Base-by-base conservation (phyloP, 2,329 filamentous ascomycete species). In the Gaeumannomyces tritici region DNA sequence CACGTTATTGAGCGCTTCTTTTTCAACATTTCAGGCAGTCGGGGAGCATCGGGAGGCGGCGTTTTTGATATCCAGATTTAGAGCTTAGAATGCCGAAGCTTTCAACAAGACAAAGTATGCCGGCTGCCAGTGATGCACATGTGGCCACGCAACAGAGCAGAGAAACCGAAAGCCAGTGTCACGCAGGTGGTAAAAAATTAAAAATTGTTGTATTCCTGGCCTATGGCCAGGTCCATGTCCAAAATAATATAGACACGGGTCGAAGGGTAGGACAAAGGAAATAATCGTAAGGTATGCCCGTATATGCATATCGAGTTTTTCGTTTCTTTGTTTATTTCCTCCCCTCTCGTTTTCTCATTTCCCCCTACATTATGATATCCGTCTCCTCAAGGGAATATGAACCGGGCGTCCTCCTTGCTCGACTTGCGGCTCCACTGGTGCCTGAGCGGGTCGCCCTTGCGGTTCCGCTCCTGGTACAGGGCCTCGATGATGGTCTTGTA, bases 381-480 rank as follows among this genome's bases (percentile, higher is more conserved):
- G n/a, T 6, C 42, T 4, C 33, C 42, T 24, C 28, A 61, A 7
- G 33, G 15, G 55, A 61, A 61, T 33, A 57, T 56, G 60, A 57
- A 57, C n/a, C 35, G 57, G 28, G 54, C 54, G n/a, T n/a, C n/a
- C 54, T 61, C 55, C 54, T 57, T n/a, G 26, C n/a, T 27, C 18
- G 61, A 54, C 59, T 63, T 64, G 56, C 62, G 62, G 33, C 65
- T 68, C 68, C 68, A 69, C 62, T 69, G 68, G 57, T 69, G 67
- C n/a, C n/a, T 55, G 24, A 62, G 31, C 29, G 51, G 67, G 0
- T 67, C 67, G 62, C 73, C 73, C 59, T 67, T 71, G 59, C 85
- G 77, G 64, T 79, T 74, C 71, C 85, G 86, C 78, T 89, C 86
- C 59, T 83, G 79, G 67, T 78, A 89, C 67, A 89, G 67, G n/a